A percentile compares a stretch with the other conserved stretches of the same genome.
These are phyloP conservation scores for Crithidia thermophila DNA, from an alignment of 208 protist genomes.

Conservation along the genomic window DNA sequence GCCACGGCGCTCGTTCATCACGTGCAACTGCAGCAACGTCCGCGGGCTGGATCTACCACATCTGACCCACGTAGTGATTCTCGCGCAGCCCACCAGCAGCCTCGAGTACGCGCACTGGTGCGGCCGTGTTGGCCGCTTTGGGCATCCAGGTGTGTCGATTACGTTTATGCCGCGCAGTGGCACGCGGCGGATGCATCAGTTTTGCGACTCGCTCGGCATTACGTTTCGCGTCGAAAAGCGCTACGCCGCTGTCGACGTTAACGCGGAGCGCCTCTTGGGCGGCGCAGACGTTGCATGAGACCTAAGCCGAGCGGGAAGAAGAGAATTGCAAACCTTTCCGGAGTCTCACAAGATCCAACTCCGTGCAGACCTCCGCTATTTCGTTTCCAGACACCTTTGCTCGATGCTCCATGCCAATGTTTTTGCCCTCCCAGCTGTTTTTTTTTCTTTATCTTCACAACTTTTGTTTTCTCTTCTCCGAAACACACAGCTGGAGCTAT, in stretches of 20 bases:
- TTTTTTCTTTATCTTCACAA: too few relatives aligned
- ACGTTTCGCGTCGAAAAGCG: conserved; percentile 59
- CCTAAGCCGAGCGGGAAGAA: neutral
- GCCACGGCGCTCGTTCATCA: conserved; percentile 38
- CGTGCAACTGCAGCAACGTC: conserved; percentile 51
- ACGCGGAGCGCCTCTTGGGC: conserved; percentile 47
- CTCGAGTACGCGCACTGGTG: conserved; percentile 89
- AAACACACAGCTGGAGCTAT: too few relatives aligned
- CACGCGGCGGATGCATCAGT: conserved; percentile 55
- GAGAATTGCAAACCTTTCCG: too few relatives aligned
- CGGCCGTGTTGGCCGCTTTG: conserved; percentile 85
- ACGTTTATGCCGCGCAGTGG: conserved; percentile 62
- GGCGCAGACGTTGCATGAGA: neutral
- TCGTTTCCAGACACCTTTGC: too few relatives aligned
- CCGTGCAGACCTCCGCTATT: too few relatives aligned
- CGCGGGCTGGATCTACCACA: conserved; percentile 73
- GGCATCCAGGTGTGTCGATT: conserved; percentile 52
- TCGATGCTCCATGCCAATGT: too few relatives aligned
- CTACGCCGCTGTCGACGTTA: conserved; percentile 50
- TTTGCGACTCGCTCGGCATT: conserved; percentile 70
- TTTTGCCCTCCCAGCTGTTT: too few relatives aligned
- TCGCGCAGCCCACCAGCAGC: conserved; percentile 53
- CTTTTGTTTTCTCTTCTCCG: too few relatives aligned
- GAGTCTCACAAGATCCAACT: too few relatives aligned
- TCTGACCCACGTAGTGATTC: conserved; percentile 80